Percentiles rank a stretch among this genome's conserved stretches.
Evolutionary conservation across 179 eudicot species (phyloP).

Genomic region (Patellifolia procumbens): DNA sequence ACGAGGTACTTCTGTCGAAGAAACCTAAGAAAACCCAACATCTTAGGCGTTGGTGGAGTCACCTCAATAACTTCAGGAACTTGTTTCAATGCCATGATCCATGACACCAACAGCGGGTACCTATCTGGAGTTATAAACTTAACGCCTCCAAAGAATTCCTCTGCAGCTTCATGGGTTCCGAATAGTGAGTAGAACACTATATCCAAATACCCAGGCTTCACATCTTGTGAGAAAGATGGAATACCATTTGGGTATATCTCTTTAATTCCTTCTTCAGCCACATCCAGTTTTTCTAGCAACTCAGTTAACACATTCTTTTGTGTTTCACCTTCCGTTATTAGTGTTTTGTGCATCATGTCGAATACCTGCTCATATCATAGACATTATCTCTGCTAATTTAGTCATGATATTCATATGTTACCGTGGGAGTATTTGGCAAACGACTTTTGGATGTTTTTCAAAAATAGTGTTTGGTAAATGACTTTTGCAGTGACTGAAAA

Average conservation of each 20-base stretch:
- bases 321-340: constrained; percentile 25
- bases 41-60: constrained; percentile 27
- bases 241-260: constrained; percentile 30
- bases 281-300: constrained; percentile 27
- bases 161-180: constrained; percentile 21
- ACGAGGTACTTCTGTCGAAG: constrained; percentile 5
- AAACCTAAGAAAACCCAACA: constrained; percentile 12
- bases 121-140: constrained; percentile 25
- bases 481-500: too few species aligned
- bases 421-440: too few species aligned
- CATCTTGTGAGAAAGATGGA: constrained; percentile 21
- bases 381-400: too few species aligned
- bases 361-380: constrained; percentile 17
- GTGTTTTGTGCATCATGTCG: constrained; percentile 3
- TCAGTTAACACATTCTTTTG: constrained; percentile 15
- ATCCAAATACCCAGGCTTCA: constrained; percentile 36
- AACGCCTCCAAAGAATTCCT: constrained; percentile 21
- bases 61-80: constrained; percentile 24
- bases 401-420: too few species aligned
- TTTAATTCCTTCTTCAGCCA: constrained; percentile 33
- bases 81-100: constrained; percentile 26
- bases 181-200: constrained; percentile 29
- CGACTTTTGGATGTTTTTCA: too few species aligned
- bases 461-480: too few species aligned
- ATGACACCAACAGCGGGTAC: constrained; percentile 29